Base-by-base conservation (phyloP, 2,329 filamentous ascomycete genomes). In the Didymella arachidicola region DNA sequence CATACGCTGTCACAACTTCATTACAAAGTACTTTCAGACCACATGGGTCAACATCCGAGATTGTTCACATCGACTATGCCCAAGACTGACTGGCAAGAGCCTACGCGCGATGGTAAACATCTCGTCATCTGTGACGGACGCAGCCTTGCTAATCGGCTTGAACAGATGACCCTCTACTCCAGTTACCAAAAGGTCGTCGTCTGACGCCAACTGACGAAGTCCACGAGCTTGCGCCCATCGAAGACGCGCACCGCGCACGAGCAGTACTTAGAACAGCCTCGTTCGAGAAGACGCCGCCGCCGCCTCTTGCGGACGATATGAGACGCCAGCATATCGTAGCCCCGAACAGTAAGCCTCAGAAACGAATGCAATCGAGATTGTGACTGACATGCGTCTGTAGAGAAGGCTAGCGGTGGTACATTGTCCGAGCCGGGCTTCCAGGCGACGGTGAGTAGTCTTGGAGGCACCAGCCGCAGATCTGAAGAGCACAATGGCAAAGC, bases 1-100 rank as follows among this genome's bases (percentile, higher is more conserved):
- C 2, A 18, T 8, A 12, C 43, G 7, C 43, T 11, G 27, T 10
- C n/a, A 29, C n/a, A 16, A 16, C 22, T 5, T 6, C 48, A 14
- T 8, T n/a, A 7, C 7, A 42, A 29, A 29, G 1, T 5, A 16
- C 27, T 7, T n/a, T 14, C 12, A 12, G 10, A 14, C 5, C 22
- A 11, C 5, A 53, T 57, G 48, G n/a, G 30, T 25, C 25, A 30
- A 25, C 14, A 3, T 4, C 38, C 25, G 3, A 39, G 14, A 4
- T 39, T 27, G 3, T 14, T 48, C 7, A 18, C 19, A 16, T n/a
- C 14, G n/a, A 26, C 12, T 1, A 38, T 38, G 38, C 55, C 49
- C 19, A 48, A 41, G 19, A 58, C 55, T 2, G 44, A 38, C 25
- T 58, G 55, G 55, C 22, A 30, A 16, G 55, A 58, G 44, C 55